A percentile compares a stretch with the other conserved stretches of the same genome.
Conservation (phyloP, 1,139 yeast genomes). For the Magnusiomyces magnusii region DNA sequence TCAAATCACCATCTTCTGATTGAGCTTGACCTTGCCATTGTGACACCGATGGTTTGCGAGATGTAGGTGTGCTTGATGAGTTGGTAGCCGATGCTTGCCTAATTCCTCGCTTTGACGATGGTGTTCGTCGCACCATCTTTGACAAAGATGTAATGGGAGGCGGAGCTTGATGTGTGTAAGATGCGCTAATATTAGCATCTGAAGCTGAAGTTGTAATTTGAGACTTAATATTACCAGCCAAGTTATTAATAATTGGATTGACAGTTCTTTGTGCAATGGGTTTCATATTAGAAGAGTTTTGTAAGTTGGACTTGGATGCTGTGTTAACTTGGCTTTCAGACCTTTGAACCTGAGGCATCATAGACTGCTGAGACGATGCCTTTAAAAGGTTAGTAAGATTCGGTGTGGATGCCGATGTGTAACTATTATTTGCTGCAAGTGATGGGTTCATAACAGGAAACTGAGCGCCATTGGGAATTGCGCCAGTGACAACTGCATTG, state of each 20-base stretch:
- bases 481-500: not conserved
- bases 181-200: not conserved
- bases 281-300: not conserved
- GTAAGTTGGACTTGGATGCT: not conserved
- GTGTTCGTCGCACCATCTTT: not conserved
- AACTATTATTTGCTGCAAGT: slow-evolving; percentile 3
- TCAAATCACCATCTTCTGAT: not conserved
- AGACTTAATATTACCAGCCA: not conserved
- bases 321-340: not conserved
- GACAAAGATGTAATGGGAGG: not conserved
- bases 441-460: not conserved
- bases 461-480: not conserved
- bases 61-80: not conserved
- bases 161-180: not conserved
- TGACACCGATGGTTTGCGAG: not conserved
- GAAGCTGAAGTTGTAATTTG: not conserved
- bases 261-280: not conserved
- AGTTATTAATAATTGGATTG: not conserved
- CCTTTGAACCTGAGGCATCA: not conserved
- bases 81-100: not conserved
- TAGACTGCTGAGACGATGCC: not conserved
- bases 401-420: slow-evolving; percentile 7
- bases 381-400: not conserved
- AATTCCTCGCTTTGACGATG: not conserved
- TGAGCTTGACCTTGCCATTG: not conserved